A percentile compares a stretch with the other conserved stretches of the same genome.
Evolutionary conservation across 352 stramenopile genomes (phyloP).

Genomic region (Pythium scleroteichum): DNA sequence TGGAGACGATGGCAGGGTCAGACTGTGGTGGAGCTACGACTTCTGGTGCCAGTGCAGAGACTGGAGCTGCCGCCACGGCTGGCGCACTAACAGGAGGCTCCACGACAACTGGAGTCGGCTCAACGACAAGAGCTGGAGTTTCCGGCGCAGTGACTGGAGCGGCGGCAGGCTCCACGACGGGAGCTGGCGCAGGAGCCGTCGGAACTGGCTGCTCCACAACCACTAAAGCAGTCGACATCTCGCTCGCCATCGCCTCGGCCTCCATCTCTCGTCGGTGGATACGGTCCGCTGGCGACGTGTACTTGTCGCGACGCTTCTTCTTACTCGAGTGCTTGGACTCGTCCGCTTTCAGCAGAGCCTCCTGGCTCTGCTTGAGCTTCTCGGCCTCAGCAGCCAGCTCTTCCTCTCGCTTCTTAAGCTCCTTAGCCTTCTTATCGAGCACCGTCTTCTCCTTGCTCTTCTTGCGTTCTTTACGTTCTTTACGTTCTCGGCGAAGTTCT

Average conservation of each 20-base stretch:
- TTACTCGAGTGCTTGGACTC: slow-evolving; percentile 39
- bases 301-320: slow-evolving; percentile 63
- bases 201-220: slow-evolving; percentile 37
- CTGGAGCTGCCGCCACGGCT: neutral
- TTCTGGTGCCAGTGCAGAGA: neutral
- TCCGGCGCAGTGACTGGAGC: neutral
- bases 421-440: slow-evolving; percentile 26
- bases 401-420: slow-evolving; percentile 21
- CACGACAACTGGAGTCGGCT: neutral
- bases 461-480: slow-evolving; percentile 25
- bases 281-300: slow-evolving; percentile 50
- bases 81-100: neutral
- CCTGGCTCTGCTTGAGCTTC: slow-evolving; percentile 25
- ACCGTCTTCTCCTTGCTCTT: slow-evolving; percentile 23
- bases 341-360: slow-evolving; percentile 44
- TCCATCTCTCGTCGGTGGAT: slow-evolving; percentile 37
- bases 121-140: neutral
- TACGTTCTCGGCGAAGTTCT: slow-evolving; percentile 19
- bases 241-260: slow-evolving; percentile 20
- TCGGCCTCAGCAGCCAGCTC: slow-evolving; percentile 20
- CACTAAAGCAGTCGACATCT: slow-evolving; percentile 52
- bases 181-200: neutral
- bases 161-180: neutral
- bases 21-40: slow-evolving; percentile 6
- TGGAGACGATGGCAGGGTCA: neutral